Base-by-base conservation (phyloP, 169 alveolate species). In the Plasmodium gaboni region DNA sequence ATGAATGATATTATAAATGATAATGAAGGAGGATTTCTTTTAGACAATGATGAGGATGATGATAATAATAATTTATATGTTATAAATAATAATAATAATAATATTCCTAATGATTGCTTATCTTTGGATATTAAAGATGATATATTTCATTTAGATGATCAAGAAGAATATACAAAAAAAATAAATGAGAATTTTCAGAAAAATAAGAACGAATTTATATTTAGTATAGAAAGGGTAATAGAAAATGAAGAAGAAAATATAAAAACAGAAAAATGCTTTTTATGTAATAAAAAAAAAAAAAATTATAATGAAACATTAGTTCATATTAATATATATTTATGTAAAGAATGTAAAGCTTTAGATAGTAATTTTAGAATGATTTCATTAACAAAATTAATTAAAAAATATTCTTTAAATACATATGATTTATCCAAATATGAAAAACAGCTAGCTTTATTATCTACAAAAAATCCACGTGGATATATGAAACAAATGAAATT, bases 301-400 rank as follows among this genome's bases (percentile, higher is more conserved):
- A 83, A 83, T 10, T 28, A 53, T n/a, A 83, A 83, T 19, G 69
- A 83, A 69, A 28, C 50, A 6, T 17, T 83, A n/a, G 28, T 44
- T 68, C 48, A 19, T 67, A 59, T 69, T 17, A 83, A 83, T 19
- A 83, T 83, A 17, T 68, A 83, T 61, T 4, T 83, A 10, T 83
- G 91, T 60, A 57, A 83, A 46, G 91, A 83, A 22, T 83, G 91
- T 48, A 83, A 83, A 83, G 12, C 46, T 46, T n/a, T 15, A 1
- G 91, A 83, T 28, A 83, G 53, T 57, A 83, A 83, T n/a, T 83
- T 83, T 28, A 51, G 80, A 26, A 83, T 83, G 91, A 83, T 83
- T 53, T 83, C 91, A 8, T 61, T 83, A 10, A 83, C 48, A 8
- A 83, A 68, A 71, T 55, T 83, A 46, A 72, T 83, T 2, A 67